Evolutionary conservation across 768 basidiomycete genomes (phyloP).

Genomic region (Chlorophyllum brunneum): DNA sequence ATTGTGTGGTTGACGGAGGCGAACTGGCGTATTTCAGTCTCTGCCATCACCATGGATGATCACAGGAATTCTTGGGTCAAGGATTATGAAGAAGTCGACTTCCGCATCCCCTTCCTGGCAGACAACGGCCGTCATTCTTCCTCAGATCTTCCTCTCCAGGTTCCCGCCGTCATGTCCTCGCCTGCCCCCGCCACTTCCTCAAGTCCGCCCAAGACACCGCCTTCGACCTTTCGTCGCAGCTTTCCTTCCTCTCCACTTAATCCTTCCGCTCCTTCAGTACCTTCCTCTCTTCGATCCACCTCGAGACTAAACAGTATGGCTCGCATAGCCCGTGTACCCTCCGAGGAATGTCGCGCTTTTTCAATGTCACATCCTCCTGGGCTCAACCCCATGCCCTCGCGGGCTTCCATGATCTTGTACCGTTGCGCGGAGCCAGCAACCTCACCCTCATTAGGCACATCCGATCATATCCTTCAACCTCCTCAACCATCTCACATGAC

Average conservation of each 20-base stretch:
- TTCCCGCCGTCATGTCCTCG: neutral
- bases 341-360: conserved; percentile 9
- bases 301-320: neutral
- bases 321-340: conserved; percentile 1
- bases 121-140: neutral
- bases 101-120: conserved; percentile 13
- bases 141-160: neutral
- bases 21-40: neutral
- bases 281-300: neutral
- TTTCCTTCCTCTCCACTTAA: conserved; percentile 10
- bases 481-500: conserved; percentile 9
- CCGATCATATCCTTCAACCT: neutral
- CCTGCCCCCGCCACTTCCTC: neutral
- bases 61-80: conserved; percentile 19
- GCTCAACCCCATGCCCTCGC: conserved; percentile 6
- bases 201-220: neutral
- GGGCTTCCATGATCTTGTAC: conserved; percentile 35
- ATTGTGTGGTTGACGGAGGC: neutral
- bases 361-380: conserved; percentile 17
- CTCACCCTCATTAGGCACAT: neutral
- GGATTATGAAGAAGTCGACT: conserved; percentile 20
- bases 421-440: conserved; percentile 23
- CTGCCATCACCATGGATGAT: conserved; percentile 10
- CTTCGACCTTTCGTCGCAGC: conserved; percentile 1
- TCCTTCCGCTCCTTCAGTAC: neutral